These are phyloP conservation scores for Pelargonium myrrhifolium DNA, from an alignment of 441 rosid species.

Conservation along the genomic window DNA sequence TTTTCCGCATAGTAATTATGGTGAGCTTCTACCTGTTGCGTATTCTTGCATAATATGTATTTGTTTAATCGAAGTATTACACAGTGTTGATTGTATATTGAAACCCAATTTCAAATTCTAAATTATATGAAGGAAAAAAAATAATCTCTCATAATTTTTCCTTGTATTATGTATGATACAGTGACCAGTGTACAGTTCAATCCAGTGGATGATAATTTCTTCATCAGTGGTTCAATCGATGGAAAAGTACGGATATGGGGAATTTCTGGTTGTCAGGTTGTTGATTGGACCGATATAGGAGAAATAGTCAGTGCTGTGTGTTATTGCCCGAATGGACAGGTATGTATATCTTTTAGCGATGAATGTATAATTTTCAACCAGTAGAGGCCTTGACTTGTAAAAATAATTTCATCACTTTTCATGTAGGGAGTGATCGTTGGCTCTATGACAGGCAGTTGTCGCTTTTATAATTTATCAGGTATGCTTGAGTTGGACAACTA, in stretches of 20 bases:
- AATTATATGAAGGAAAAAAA: not conserved
- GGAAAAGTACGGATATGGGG: constrained; percentile 97
- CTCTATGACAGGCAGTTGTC: constrained; percentile 62
- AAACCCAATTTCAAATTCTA: not conserved
- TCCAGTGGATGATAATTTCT: constrained; percentile 72
- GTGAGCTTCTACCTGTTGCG: constrained; percentile 24
- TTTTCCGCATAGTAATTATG: constrained; percentile 52
- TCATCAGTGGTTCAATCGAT: constrained; percentile 93
- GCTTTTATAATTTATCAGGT: constrained; percentile 69
- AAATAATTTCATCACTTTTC: not conserved
- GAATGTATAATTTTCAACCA: not conserved
- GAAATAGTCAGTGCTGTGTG: constrained; percentile 87
- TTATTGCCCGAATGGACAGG: constrained; percentile 83
- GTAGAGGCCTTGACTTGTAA: not conserved
- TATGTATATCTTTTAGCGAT: constrained; percentile 15
- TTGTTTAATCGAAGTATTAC: constrained; percentile 2
- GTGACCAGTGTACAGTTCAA: constrained; percentile 88
- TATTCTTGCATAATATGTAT: constrained; percentile 6
- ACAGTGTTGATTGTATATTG: constrained; percentile 6
- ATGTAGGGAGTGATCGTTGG: constrained; percentile 79
- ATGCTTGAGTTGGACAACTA: constrained; percentile 10
- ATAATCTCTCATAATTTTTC: constrained; percentile 6
- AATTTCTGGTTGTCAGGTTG: constrained; percentile 52
- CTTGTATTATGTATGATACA: constrained; percentile 30
- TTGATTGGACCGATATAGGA: constrained; percentile 68